Conservation (phyloP, 495 filamentous ascomycete genomes). For the Trichoderma asperelloides region DNA sequence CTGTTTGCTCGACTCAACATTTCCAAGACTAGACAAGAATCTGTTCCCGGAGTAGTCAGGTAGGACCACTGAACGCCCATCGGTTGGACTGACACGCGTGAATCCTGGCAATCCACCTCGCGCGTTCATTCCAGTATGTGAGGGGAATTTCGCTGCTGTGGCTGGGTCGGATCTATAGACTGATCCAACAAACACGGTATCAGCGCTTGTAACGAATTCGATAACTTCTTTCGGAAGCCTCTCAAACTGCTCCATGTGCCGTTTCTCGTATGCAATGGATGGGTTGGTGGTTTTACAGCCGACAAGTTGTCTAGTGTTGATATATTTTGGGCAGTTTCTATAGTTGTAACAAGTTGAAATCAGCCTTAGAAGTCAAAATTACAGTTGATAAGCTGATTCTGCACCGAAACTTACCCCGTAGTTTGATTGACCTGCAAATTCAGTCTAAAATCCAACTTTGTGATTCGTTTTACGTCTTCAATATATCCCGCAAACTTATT, state of each 20-base stretch:
- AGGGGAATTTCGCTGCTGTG: background rate
- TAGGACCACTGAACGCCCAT: background rate
- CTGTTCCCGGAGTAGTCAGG: conserved; percentile 2
- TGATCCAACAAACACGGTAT: background rate
- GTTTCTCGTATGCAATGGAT: background rate
- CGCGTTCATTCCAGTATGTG: background rate
- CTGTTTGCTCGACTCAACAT: background rate
- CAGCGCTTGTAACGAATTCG: background rate
- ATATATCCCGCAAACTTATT: conserved; percentile 2
- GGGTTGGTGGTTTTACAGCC: background rate
- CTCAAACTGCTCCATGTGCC: background rate
- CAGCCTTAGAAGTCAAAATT: background rate
- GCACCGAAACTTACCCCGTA: background rate
- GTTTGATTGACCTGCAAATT: background rate
- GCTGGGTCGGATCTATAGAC: background rate
- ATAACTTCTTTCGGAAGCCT: background rate
- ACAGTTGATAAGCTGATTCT: background rate
- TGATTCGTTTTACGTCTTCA: background rate
- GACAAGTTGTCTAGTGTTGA: background rate
- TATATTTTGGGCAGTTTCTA: conserved; percentile 1
- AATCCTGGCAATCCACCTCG: background rate
- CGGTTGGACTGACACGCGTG: background rate
- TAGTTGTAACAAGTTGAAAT: background rate
- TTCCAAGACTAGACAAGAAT: background rate
- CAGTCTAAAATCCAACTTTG: background rate